These are phyloP conservation scores for Cryptococcus maquisensis DNA, from an alignment of 1,284 basidiomycete species.

Conservation along the genomic window DNA sequence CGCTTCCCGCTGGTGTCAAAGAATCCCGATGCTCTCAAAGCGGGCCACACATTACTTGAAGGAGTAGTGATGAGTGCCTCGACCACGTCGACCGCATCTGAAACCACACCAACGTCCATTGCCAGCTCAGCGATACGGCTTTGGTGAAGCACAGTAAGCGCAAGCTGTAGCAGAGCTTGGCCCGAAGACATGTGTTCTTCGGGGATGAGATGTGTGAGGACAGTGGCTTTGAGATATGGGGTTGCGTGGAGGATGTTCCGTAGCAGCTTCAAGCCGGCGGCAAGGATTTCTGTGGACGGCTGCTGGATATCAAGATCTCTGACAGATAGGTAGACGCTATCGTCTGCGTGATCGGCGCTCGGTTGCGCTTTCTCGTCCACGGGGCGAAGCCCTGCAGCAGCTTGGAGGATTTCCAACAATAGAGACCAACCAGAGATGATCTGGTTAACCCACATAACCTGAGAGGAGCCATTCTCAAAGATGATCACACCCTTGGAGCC, in stretches of 20 bases:
- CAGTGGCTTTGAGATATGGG: conserved; percentile 14
- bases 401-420: conserved; percentile 34
- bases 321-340: conserved; percentile 21
- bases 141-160: conserved; percentile 18
- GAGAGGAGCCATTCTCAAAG: conserved; percentile 7
- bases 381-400: conserved; percentile 22
- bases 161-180: conserved; percentile 29
- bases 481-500: conserved; percentile 28
- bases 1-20: conserved; percentile 32
- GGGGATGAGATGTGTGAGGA: conserved; percentile 12
- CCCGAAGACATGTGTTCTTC: conserved; percentile 9
- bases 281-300: conserved; percentile 19
- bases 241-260: conserved; percentile 25
- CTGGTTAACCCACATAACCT: conserved; percentile 24
- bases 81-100: conserved; percentile 33
- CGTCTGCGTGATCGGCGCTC: not conserved
- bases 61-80: conserved; percentile 28
- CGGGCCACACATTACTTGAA: conserved; percentile 26
- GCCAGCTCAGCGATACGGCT: conserved; percentile 10
- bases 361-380: conserved; percentile 8
- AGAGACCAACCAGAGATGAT: conserved; percentile 30
- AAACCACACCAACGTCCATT: conserved; percentile 13
- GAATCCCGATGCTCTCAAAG: conserved; percentile 34
- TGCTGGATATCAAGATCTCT: conserved; percentile 31
- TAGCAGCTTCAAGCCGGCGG: conserved; percentile 28